Evolutionary conservation across 1,284 basidiomycete species (phyloP).

Genomic region (Trichosporon sp.): DNA sequence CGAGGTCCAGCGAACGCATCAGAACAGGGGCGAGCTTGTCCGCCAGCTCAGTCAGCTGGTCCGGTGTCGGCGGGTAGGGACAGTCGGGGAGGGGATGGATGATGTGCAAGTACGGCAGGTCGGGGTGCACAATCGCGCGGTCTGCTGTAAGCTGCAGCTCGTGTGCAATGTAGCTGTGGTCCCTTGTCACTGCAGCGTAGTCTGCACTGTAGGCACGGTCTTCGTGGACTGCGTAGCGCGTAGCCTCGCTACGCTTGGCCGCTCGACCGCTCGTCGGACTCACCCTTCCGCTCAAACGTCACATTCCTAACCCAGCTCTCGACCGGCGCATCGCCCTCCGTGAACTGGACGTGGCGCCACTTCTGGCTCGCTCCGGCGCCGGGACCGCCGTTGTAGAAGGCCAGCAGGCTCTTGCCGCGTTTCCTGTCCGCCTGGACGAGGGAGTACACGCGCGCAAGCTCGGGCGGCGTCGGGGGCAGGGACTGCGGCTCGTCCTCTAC

Average conservation of each 20-base stretch:
- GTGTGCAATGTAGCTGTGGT: background rate
- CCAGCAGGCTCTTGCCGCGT: constrained; percentile 63
- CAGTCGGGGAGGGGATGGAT: constrained; percentile 61
- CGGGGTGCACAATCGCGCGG: constrained; percentile 68
- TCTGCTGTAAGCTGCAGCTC: constrained; percentile 58
- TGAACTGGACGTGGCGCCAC: constrained; percentile 83
- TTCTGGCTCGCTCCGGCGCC: constrained; percentile 81
- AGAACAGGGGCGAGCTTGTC: constrained; percentile 66
- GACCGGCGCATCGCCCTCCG: constrained; percentile 71
- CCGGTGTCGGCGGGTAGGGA: constrained; percentile 59
- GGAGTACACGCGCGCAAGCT: constrained; percentile 72
- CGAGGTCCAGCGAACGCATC: constrained; percentile 74
- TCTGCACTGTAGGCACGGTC: too few species aligned
- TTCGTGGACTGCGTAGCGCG: too few species aligned
- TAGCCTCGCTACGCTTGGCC: too few species aligned
- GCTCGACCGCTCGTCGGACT: constrained; percentile 30
- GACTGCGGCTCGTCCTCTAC: constrained; percentile 62
- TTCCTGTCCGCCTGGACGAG: constrained; percentile 68
- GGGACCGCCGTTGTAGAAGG: constrained; percentile 84
- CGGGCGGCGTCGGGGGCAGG: constrained; percentile 72
- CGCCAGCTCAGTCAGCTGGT: constrained; percentile 58
- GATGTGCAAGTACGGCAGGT: constrained; percentile 77
- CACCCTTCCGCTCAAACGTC: constrained; percentile 66
- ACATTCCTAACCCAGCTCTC: constrained; percentile 67
- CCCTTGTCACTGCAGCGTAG: too few species aligned